Evolutionary conservation across 176 grass and related monocot genomes (phyloP).

Genomic region (Oryza longistaminata): DNA sequence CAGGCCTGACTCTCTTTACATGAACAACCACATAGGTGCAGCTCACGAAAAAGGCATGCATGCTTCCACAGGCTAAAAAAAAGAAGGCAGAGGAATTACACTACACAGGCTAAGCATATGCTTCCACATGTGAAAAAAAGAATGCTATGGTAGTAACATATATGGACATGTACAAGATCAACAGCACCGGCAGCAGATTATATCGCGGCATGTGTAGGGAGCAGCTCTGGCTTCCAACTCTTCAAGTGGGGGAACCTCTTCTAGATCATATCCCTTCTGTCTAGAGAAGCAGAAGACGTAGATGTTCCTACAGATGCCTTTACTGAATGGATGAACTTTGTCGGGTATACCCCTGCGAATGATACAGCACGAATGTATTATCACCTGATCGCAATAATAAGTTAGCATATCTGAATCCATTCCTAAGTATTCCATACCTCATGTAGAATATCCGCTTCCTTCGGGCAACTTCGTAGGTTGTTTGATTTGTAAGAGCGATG

Average conservation of each 20-base stretch:
- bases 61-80: slow-evolving; percentile 23
- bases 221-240: slow-evolving; percentile 74
- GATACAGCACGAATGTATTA: slow-evolving; percentile 28
- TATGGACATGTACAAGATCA: slow-evolving; percentile 40
- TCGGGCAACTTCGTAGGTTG: slow-evolving; percentile 89
- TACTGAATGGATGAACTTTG: slow-evolving; percentile 88
- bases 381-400: background rate
- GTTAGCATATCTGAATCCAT: background rate
- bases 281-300: slow-evolving; percentile 66
- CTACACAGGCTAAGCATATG: background rate
- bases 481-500: slow-evolving; percentile 95
- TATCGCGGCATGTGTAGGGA: slow-evolving; percentile 73
- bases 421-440: slow-evolving; percentile 53
- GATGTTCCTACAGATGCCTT: slow-evolving; percentile 75
- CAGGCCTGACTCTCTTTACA: background rate
- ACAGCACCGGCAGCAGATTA: slow-evolving; percentile 81
- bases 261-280: slow-evolving; percentile 51
- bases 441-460: slow-evolving; percentile 78
- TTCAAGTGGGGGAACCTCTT: slow-evolving; percentile 67
- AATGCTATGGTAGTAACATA: slow-evolving; percentile 33
- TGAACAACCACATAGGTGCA: background rate
- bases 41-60: slow-evolving; percentile 42
- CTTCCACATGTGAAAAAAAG: background rate
- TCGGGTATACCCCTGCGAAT: slow-evolving; percentile 69
- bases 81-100: background rate